These are phyloP conservation scores for Allium sativum DNA, from an alignment of 106 monocot genomes.

Conservation along the genomic window DNA sequence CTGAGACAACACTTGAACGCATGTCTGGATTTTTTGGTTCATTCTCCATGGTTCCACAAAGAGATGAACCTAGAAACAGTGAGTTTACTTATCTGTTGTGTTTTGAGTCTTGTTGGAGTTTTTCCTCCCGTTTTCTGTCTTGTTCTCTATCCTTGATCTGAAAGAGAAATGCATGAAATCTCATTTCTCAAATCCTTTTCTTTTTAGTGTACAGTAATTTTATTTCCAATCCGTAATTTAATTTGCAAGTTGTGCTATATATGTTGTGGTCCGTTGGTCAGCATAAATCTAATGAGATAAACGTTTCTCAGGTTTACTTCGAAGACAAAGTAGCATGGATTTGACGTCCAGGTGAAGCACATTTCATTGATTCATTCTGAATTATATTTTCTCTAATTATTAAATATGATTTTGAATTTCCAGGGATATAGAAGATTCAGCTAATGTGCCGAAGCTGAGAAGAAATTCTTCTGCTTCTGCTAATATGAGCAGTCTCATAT, in stretches of 20 bases:
- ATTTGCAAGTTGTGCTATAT: background rate
- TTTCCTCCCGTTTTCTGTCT: background rate
- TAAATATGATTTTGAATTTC: background rate
- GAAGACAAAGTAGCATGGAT: constrained; percentile 46
- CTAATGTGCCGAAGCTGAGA: constrained; percentile 25
- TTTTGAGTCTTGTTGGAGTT: no score
- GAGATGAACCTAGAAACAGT: constrained; percentile 17
- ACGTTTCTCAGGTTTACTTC: constrained; percentile 36
- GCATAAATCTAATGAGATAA: background rate
- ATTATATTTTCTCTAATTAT: no score
- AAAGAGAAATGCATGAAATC: no score
- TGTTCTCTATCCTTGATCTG: background rate
- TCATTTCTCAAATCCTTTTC: no score
- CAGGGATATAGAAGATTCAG: constrained; percentile 32
- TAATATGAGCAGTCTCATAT: constrained; percentile 40
- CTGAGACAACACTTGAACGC: constrained; percentile 53
- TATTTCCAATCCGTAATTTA: no score
- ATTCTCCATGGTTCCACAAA: constrained; percentile 42
- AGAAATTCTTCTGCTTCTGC: constrained; percentile 65
- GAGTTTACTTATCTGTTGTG: no score
- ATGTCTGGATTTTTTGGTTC: constrained; percentile 64
- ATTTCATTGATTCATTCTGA: no score
- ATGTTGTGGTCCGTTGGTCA: background rate
- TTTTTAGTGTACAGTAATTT: no score
- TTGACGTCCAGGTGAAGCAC: constrained; percentile 25